Percentiles rank a stretch among this genome's conserved stretches.
Evolutionary conservation across 2,329 filamentous ascomycete species (phyloP).

Genomic region (Coniochaeta ligniaria): DNA sequence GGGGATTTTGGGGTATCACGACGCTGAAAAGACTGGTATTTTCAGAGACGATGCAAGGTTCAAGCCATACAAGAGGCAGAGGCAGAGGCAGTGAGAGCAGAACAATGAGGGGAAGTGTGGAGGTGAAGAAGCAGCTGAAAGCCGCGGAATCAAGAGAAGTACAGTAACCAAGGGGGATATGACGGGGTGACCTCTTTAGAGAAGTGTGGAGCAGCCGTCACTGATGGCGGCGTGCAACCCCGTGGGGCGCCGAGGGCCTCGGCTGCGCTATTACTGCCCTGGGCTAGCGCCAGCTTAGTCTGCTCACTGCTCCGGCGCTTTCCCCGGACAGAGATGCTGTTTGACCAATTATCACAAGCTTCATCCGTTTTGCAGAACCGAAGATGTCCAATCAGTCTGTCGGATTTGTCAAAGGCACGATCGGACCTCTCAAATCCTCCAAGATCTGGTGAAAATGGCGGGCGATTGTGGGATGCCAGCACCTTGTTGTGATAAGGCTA

Average conservation of each 20-base stretch:
- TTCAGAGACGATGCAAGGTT: too few species aligned
- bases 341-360: neutral
- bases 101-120: constrained; percentile 1
- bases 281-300: neutral
- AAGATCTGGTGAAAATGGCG: too few species aligned
- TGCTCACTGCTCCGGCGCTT: neutral
- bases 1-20: neutral
- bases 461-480: too few species aligned
- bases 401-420: too few species aligned
- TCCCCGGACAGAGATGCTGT: neutral
- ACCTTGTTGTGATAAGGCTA: too few species aligned
- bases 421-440: too few species aligned
- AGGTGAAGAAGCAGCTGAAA: constrained; percentile 2
- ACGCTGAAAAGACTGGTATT: neutral
- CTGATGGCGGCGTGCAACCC: neutral
- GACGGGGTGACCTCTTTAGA: neutral
- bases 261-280: neutral
- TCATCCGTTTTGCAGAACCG: too few species aligned
- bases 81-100: neutral
- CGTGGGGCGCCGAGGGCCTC: constrained; percentile 2
- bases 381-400: too few species aligned
- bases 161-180: neutral
- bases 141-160: constrained; percentile 2
- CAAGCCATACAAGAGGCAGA: neutral
- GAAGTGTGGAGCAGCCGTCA: neutral